Evolutionary conservation across 768 basidiomycete species (phyloP), one percentile per base, ranked within the genome.

Genomic region (Trametopsis cervina): DNA sequence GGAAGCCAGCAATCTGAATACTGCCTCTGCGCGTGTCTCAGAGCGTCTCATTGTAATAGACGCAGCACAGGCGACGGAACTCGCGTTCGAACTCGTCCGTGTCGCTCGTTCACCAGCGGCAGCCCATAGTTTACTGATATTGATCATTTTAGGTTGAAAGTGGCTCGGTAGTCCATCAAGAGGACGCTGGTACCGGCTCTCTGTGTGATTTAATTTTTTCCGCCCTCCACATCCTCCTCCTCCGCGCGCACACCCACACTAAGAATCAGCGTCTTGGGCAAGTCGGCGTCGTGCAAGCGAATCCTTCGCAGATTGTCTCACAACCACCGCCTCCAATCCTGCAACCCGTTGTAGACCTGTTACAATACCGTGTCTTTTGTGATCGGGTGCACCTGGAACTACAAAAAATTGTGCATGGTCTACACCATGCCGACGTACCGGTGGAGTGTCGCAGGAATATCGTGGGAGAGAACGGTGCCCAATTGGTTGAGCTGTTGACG

Each of bases 291-390:
- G 49, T 56, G 11, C 63, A 59, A 13, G 11, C 41, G 15, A 52
- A 53, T 49, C 56, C 33, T 23, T 55, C 43, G 24, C 65, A 12
- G 46, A 27, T 36, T 10, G 41, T 51, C 29, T 7, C 15, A 7
- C 29, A 7, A 33, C 29, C 54, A 4, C 39, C 46, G 4, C 75
- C 78, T 13, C 69, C 71, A 2, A 63, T 90, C 29, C 72, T 92
- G 13, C 84, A 82, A 35, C 85, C 85, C 0, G 69, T 90, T 52
- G 81, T 90, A 51, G 87, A 90, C 60, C 56, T 89, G 24, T 64
- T 91, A 36, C 89, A 90, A 63, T 92, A 91, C 59, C 76, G 78
- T 56, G 77, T 78, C 21, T 89, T 92, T 61, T 85, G 83, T 59
- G 62, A 71, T 50, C 72, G 80, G 50, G 69, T 90, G 40, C 73